Base-by-base conservation (phyloP, 2,329 filamentous ascomycete genomes). In the Orbilia ellipsospora region DNA sequence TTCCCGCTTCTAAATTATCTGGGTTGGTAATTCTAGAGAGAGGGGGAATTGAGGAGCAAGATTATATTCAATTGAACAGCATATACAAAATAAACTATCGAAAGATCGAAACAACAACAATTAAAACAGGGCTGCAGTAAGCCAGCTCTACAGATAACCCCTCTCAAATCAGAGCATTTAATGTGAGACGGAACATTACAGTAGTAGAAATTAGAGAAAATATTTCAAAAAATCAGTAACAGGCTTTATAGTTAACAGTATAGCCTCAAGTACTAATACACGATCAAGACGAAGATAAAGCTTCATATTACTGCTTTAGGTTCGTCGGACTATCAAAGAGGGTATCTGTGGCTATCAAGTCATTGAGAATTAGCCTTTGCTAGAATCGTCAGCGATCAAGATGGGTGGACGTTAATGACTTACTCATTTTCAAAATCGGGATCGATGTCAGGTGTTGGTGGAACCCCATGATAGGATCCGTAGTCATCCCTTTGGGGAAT, bases 221-320 rank as follows among this genome's bases (percentile, higher is more conserved):
- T 36, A 1, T 56, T 56, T 40, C 52, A 56, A 56, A 40, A 56
- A 40, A 40, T n/a, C n/a, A n/a, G n/a, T n/a, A n/a, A n/a, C n/a
- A n/a, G n/a, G n/a, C n/a, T n/a, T n/a, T n/a, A n/a, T n/a, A n/a
- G n/a, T n/a, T n/a, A n/a, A n/a, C n/a, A n/a, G n/a, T n/a, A n/a
- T n/a, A n/a, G 52, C 52, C n/a, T 56, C 18, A 56, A 56, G 52
- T 56, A 56, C 26, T 56, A 56, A 56, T 56, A 36, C 52, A 56
- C 26, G 26, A 56, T 13, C 52, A 20, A 36, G 26, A 56, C 13
- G 52, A 56, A 7, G n/a, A 23, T 52, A 52, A 52, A 23, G 50
- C n/a, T 52, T 52, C 50, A 52, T 52, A 52, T 52, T 52, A 52
- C 50, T 23, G 50, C 50, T 52, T 56, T 20, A 13, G 12, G 52